Base-by-base conservation (phyloP, 441 rosid species). In the Mallotus repandus region DNA sequence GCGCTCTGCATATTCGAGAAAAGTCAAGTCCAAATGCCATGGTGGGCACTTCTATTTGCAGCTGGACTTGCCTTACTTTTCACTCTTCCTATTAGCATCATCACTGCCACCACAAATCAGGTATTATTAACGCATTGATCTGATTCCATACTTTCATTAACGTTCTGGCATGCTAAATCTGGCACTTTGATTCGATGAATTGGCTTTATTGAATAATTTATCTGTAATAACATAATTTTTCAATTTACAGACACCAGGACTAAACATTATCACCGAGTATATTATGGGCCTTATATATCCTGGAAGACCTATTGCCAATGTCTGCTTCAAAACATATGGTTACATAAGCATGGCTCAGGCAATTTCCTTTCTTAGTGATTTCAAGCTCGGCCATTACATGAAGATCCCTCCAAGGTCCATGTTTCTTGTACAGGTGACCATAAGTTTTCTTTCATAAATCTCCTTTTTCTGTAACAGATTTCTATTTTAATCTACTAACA, bases 381-480 rank as follows among this genome's bases (percentile, higher is more conserved):
- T 87, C 83, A 89, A 87, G 79, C 80, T 89, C 12, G 88, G 93
- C 52, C 91, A 89, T 74, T 89, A 89, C 83, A 89, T 87, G 93
- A 89, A 87, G 82, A 87, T 89, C 61, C 93, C 93, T 62, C 91
- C 93, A 19, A 81, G 81, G 63, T 83, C 89, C 15, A 87, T 87
- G 93, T 85, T 87, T 77, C 70, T 84, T 53, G 87, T 85, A 68
- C 89, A 89, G 93, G 88, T 88, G 45, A 43, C 13, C 0, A 57
- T 7, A 4, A 2, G n/a, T 14, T 59, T 25, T 12, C 52, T 49
- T 49, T 62, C 7, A 16, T 12, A 9, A 19, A 22, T 66, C 70
- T 15, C 32, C 3, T 6, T 21, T 52, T 25, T 7, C 7, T 9
- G 18, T 9, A 14, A 18, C 13, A 49, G 11, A 16, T 53, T 53